Evolutionary conservation across 495 filamentous ascomycete species (phyloP), one percentile per base, ranked within the genome.

Genomic region (Penicillium argentinense): DNA sequence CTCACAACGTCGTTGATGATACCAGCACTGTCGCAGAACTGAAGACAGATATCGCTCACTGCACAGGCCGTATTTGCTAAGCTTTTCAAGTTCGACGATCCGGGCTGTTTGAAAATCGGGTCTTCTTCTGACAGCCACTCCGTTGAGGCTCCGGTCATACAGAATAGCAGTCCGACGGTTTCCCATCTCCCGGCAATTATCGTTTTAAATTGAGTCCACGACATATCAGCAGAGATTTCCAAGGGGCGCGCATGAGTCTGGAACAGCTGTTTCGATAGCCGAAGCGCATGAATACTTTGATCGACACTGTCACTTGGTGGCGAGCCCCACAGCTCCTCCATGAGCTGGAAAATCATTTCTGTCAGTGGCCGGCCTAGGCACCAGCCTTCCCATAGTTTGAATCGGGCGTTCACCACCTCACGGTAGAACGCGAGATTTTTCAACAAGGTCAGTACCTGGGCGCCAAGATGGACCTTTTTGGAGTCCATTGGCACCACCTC

Each of bases 1-100:
- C 32, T 24, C 2, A 60, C 45, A 9, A 55, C 45, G 22, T 68
- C 65, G n/a, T 54, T 66, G 36, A 59, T 47, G 1, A 57, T 53
- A 7, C 58, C 65, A 8, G 55, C 42, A 12, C 44, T 57, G 19
- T 62, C 45, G 30, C 62, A 62, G 32, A 68, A 66, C 24, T 62
- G 49, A 9, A 66, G 33, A 42, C 65, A 68, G 9, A 59, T 53
- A 17, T 67, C 64, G 3, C 49, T 50, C 4, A 53, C 59, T 16
- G 54, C 48, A 13, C 41, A 33, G 5, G 54, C 43, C 0, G 53
- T 54, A 8, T 38, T 26, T 14, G 42, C 43, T 0, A 63, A 9
- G 2, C 40, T 39, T 18, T 49, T 39, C 16, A 39, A 13, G 47
- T 59, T 59, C 9, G 51, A 22, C 3, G 25, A 40, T 3, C 39